Evolutionary conservation across 371 early-diverging fungal species (phyloP).

Genomic region (Syncephalastrum sp.): DNA sequence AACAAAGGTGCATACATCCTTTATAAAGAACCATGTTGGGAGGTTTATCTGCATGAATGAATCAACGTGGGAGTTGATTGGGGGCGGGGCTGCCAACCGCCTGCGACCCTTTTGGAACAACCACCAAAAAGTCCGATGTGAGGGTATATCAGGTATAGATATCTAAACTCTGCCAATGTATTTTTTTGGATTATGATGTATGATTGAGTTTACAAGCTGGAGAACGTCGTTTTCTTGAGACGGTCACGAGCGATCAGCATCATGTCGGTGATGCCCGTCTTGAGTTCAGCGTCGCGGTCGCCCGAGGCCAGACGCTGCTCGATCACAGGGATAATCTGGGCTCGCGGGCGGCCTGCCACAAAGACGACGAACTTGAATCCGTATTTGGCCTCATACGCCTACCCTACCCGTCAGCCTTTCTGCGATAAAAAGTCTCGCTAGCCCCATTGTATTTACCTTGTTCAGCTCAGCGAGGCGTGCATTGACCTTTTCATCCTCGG

Average conservation of each 20-base stretch:
- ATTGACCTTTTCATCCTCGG: conserved; percentile 38
- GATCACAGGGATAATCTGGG: conserved; percentile 71
- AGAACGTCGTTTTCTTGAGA: conserved; percentile 51
- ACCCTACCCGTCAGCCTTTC: background rate
- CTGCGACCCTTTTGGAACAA: too few species aligned
- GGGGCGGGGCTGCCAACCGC: too few species aligned
- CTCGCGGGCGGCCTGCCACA: conserved; percentile 78
- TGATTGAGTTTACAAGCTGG: too few species aligned
- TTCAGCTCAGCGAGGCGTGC: conserved; percentile 51
- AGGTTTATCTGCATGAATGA: too few species aligned
- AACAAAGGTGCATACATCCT: background rate
- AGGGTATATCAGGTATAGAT: too few species aligned
- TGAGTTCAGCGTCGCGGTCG: conserved; percentile 55
- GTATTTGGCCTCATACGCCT: conserved; percentile 77
- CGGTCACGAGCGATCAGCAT: conserved; percentile 78
- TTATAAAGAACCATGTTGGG: too few species aligned
- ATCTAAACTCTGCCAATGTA: too few species aligned
- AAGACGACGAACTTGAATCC: conserved; percentile 91
- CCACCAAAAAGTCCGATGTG: too few species aligned
- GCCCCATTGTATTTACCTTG: conserved; percentile 44
- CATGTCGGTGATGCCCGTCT: conserved; percentile 69
- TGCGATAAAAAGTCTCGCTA: background rate
- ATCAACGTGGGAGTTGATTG: too few species aligned
- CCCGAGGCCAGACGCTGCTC: conserved; percentile 60
- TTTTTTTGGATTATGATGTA: too few species aligned